Evolutionary conservation across 2,329 filamentous ascomycete genomes (phyloP), one percentile per base, ranked within the genome.

Genomic region (Fusarium armeniacum): DNA sequence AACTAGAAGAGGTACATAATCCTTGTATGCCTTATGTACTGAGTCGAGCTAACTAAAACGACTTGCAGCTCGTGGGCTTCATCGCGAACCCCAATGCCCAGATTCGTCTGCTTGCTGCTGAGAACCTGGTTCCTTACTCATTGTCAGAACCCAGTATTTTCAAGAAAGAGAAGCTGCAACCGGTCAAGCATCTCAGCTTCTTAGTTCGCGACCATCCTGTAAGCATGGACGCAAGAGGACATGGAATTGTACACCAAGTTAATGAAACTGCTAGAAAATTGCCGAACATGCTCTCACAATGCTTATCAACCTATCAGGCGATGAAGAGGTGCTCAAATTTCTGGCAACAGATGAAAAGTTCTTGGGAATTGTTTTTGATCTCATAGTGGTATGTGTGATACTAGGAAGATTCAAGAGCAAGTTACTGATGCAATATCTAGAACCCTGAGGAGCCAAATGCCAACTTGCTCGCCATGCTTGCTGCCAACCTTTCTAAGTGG

Each of bases 201-300:
- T 82, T 98, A 28, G 87, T 96, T 38, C 90, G 90, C 76, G 96
- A 98, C 78, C 92, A 97, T 76, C 85, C 89, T 50, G 93, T 96
- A 83, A 76, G 89, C 81, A 12, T 12, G 32, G 33, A 7, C 10
- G 18, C 2, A 28, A 3, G 24, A 18, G 24, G 1, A 10, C 15
- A 16, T 11, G 28, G n/a, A 26, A 3, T 9, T 32, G 20, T 4
- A 5, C 24, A 30, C n/a, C 2, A 28, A 26, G 18, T 24, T 75
- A 58, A 75, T 35, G 9, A 10, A 50, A 26, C 26, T 11, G 11
- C n/a, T 68, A 97, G 90, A 89, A 91, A 78, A 97, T 98, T 65
- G 92, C 95, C n/a, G 93, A 96, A 78, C 92, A 97, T 88, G 94
- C 92, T 38, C 82, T 98, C 72, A 97, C 90, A 16, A 95, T 98